Evolutionary conservation across 2,329 filamentous ascomycete genomes (phyloP).

Genomic region (Pezicula neosporulosa): DNA sequence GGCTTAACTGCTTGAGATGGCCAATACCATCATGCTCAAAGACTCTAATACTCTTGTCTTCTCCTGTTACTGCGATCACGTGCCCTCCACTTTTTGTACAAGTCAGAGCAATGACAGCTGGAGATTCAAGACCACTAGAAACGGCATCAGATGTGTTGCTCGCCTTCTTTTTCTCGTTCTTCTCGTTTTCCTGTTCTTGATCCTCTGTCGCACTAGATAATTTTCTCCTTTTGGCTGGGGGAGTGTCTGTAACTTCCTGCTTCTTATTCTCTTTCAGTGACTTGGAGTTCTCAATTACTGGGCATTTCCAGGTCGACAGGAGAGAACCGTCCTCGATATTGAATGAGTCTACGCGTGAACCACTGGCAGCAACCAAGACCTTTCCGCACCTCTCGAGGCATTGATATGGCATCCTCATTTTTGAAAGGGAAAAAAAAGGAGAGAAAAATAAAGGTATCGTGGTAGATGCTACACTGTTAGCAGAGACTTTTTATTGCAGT

Average conservation of each 20-base stretch:
- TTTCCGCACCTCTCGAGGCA: conserved; percentile 51
- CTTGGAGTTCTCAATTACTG: conserved; percentile 6
- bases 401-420: conserved; percentile 61
- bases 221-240: conserved; percentile 29
- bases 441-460: not conserved
- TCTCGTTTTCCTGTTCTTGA: not conserved
- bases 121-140: conserved; percentile 40
- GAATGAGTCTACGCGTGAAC: conserved; percentile 68
- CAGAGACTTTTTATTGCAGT: not conserved
- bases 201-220: conserved; percentile 11
- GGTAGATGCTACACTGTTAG: not conserved
- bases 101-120: conserved; percentile 67
- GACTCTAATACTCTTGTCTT: conserved; percentile 88
- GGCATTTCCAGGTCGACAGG: conserved; percentile 41
- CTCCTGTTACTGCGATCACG: conserved; percentile 76
- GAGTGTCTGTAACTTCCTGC: conserved; percentile 8
- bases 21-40: conserved; percentile 51
- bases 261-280: not conserved
- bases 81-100: conserved; percentile 62
- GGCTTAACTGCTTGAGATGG: conserved; percentile 62
- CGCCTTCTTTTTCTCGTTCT: conserved; percentile 14
- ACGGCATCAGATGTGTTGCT: conserved; percentile 14
- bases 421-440: conserved; percentile 7
- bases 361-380: conserved; percentile 70
- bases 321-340: conserved; percentile 52